Base-by-base conservation (phyloP, 108 stramenopile genomes). In the Skeletonema marinoi region DNA sequence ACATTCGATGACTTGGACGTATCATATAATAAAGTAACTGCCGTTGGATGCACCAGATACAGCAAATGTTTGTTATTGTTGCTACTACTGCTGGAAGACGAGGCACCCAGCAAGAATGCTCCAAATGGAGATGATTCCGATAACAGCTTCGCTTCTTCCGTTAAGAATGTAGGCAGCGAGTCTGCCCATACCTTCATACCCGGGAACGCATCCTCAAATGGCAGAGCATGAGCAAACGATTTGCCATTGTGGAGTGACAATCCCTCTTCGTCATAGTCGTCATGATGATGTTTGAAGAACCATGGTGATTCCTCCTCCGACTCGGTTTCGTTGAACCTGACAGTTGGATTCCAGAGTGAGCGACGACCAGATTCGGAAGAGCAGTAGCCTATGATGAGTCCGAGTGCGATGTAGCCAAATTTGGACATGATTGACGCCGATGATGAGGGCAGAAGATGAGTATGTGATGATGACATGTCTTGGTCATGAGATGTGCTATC, bases 1-100 rank as follows among this genome's bases (percentile, higher is more conserved):
- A 56, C 56, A 62, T 64, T 70, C 56, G 68, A 60, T 2, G 80
- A 58, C 41, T 66, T 70, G 56, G 80, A 56, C 12, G 56, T 3
- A 31, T 81, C 73, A 64, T 75, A 74, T 44, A 81, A 65, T 14
- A 81, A 63, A 32, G 63, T 65, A 41, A 81, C 74, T 31, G 80
- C 68, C 30, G 74, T 51, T 42, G 38, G 61, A 51, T 46, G 66
- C 14, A 74, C 80, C 17, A 68, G 69, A 60, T 81, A 81, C 6
- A 81, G 80, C 9, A 81, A 16, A 62, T 81, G 80, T 39, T 21
- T 66, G 13, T 16, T 44, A 16, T 0, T 44, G 21, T 25, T 54
- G 51, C 48, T 50, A 13, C 3, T 25, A 10, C 48, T 19, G 3
- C n/a, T 6, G 17, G 48, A 2, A 50, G 48, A 2, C 0, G 54